Conservation (phyloP, 2,329 filamentous ascomycete species). For the Fusarium succisae region DNA sequence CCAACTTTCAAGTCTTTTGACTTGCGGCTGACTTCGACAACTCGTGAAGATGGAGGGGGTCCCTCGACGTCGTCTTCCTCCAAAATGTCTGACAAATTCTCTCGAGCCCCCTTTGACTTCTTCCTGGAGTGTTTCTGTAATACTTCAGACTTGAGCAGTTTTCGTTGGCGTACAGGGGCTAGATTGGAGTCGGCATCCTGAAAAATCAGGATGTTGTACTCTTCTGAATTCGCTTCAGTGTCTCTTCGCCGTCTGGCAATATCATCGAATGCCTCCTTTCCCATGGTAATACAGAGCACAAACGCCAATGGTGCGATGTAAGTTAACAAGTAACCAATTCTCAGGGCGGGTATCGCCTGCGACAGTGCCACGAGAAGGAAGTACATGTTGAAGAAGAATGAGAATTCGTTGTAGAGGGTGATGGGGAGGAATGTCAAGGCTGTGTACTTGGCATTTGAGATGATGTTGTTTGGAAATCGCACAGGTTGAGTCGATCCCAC, state of each 20-base stretch:
- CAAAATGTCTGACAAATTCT: conserved; percentile 69
- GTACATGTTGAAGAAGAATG: conserved; percentile 99
- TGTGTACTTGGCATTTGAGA: conserved; percentile 98
- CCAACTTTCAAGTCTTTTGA: conserved; percentile 92
- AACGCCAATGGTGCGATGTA: conserved; percentile 94
- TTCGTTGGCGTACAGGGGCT: conserved; percentile 50
- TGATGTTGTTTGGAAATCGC: conserved; percentile 86
- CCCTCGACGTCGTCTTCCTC: conserved; percentile 66
- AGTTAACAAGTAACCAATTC: conserved; percentile 93
- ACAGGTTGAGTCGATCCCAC: conserved; percentile 78
- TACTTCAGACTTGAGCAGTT: conserved; percentile 56
- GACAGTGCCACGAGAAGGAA: conserved; percentile 95
- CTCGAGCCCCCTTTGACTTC: conserved; percentile 44
- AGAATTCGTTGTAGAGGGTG: conserved; percentile 98
- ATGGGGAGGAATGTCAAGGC: conserved; percentile 92
- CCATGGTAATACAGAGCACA: conserved; percentile 89
- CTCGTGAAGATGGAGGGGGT: conserved; percentile 56
- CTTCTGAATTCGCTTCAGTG: conserved; percentile 92
- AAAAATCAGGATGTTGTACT: conserved; percentile 81
- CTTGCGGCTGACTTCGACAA: conserved; percentile 78
- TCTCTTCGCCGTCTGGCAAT: conserved; percentile 86
- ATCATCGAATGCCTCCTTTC: conserved; percentile 96
- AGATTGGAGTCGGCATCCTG: conserved; percentile 60
- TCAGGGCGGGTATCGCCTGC: conserved; percentile 86
- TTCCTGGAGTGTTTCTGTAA: conserved; percentile 44